phyloP scores from a whole-genome alignment of 1,139 yeast species.

The Blastobotrys aristatus region DNA sequence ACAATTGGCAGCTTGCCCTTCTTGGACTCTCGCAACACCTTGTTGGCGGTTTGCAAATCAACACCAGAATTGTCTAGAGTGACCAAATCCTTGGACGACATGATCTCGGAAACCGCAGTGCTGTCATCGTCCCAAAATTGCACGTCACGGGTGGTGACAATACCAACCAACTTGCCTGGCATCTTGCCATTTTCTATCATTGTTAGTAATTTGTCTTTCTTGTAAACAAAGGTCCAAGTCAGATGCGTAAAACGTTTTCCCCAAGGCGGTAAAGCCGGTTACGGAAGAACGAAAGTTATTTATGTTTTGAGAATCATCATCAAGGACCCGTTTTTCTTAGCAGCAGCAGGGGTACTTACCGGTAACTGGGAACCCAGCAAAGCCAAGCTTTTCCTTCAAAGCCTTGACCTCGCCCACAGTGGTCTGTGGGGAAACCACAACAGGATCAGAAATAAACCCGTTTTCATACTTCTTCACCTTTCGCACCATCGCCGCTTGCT shows the following conservation, averaged over 20 bases:
- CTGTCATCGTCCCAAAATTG: slow-evolving; percentile 81
- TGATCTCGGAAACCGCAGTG: slow-evolving; percentile 64
- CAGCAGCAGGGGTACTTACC: slow-evolving; percentile 63
- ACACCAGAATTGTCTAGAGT: slow-evolving; percentile 62
- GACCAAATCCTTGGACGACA: slow-evolving; percentile 77
- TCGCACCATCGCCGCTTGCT: slow-evolving; percentile 97
- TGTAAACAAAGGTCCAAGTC: slow-evolving; percentile 2
- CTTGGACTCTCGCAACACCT: slow-evolving; percentile 83
- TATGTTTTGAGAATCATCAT: slow-evolving; percentile 53
- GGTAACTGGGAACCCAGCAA: slow-evolving; percentile 98
- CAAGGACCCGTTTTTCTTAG: not conserved
- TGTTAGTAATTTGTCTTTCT: slow-evolving; percentile 12
- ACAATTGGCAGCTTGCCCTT: slow-evolving; percentile 97
- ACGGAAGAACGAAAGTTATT: slow-evolving; percentile 99
- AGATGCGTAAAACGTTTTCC: slow-evolving; percentile 46
- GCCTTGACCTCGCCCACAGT: slow-evolving; percentile 79
- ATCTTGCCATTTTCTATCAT: slow-evolving; percentile 72
- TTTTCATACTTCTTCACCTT: slow-evolving; percentile 96
- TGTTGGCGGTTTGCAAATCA: slow-evolving; percentile 80
- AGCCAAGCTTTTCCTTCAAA: slow-evolving; percentile 72
- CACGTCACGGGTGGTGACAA: slow-evolving; percentile 93
- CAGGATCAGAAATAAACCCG: slow-evolving; percentile 94
- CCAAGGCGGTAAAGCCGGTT: slow-evolving; percentile 93
- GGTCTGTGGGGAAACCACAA: slow-evolving; percentile 68
- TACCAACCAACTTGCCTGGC: slow-evolving; percentile 90